Evolutionary conservation across 306 rosid genomes (phyloP).

Genomic region (Fagus crenata): DNA sequence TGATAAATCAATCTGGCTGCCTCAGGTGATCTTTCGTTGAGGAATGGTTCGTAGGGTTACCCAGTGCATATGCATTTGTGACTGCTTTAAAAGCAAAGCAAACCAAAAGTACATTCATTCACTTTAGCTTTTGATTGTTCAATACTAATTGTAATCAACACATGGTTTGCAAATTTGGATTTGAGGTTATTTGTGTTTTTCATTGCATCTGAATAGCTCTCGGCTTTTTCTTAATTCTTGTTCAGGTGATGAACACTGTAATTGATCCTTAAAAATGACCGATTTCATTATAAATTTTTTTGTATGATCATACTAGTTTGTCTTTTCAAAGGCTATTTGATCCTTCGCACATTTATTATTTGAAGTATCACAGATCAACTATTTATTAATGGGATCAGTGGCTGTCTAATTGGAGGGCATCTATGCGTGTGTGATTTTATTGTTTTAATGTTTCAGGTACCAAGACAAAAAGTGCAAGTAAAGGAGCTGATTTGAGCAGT

Average conservation of each 20-base stretch:
- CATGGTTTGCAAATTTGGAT: background rate
- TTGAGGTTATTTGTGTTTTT: background rate
- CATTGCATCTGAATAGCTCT: background rate
- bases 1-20: background rate
- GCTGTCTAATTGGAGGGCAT: too few relatives aligned
- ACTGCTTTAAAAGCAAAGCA: background rate
- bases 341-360: background rate
- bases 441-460: too few relatives aligned
- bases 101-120: background rate
- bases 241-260: background rate
- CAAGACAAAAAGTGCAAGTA: background rate
- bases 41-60: background rate
- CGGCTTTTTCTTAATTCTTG: background rate
- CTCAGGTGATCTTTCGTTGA: background rate
- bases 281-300: background rate
- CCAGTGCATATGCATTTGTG: background rate
- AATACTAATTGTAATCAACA: background rate
- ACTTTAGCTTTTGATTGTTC: background rate
- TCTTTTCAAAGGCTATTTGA: background rate
- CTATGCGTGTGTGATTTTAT: too few relatives aligned
- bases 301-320: background rate
- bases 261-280: background rate
- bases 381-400: background rate
- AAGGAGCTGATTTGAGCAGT: too few relatives aligned
- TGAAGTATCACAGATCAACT: background rate